Percentiles rank a stretch among this genome's conserved stretches.
Evolutionary conservation across 2,329 filamentous ascomycete species (phyloP).

Genomic region (Microdochium paspali): DNA sequence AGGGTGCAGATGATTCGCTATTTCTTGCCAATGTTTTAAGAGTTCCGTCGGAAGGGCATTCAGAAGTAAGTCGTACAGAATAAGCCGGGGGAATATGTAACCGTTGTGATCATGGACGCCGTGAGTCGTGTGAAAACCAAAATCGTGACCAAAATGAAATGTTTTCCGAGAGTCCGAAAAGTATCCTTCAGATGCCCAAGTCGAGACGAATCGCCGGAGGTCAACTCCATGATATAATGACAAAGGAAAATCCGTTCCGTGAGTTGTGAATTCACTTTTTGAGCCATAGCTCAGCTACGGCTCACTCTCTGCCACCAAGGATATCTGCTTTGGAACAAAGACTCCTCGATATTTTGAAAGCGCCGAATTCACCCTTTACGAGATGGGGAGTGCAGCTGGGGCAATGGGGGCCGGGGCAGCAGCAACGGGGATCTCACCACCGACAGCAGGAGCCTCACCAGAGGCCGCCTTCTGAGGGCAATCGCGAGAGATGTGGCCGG

Average conservation of each 20-base stretch:
- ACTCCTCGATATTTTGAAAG: no score
- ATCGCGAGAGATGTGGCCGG: slow-evolving; percentile 92
- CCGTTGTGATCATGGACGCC: neutral
- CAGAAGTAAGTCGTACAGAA: neutral
- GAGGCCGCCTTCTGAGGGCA: slow-evolving; percentile 65
- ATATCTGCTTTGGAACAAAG: no score
- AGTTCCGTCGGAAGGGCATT: neutral
- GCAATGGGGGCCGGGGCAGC: slow-evolving; percentile 17
- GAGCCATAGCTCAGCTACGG: neutral
- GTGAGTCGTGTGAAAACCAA: neutral
- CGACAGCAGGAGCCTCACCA: slow-evolving; percentile 33
- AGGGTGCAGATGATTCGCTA: neutral
- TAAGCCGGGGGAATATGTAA: slow-evolving; percentile 1
- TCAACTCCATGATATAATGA: neutral
- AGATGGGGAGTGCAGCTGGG: neutral
- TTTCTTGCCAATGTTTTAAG: neutral
- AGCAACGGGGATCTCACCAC: slow-evolving; percentile 32
- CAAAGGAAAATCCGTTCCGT: neutral
- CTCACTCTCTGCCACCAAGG: no score
- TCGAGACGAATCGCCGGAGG: neutral
- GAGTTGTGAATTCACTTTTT: neutral
- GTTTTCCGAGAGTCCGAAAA: neutral
- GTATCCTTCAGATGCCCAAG: neutral
- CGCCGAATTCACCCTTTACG: neutral
- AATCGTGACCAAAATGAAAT: neutral